phyloP scores from a whole-genome alignment of 2,329 filamentous ascomycete species.

The Beauveria asiatica region DNA sequence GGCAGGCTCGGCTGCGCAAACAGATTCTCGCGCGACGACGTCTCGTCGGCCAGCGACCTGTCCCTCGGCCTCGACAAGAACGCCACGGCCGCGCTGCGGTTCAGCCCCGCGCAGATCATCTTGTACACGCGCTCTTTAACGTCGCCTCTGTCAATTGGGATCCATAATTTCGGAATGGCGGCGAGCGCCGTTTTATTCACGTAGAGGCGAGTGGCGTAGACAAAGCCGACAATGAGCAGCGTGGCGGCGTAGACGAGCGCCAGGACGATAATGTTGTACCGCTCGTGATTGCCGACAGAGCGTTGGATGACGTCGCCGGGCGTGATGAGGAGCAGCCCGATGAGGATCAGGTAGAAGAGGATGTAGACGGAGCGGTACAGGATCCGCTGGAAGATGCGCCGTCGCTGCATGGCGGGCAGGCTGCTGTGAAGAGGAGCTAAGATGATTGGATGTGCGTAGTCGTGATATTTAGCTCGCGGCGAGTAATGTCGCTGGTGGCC shows the following conservation, averaged over 20 bases:
- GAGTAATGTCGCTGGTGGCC: background rate
- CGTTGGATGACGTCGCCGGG: conserved; percentile 76
- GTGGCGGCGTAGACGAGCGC: conserved; percentile 68
- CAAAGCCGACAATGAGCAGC: conserved; percentile 58
- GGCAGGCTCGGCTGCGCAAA: conserved; percentile 24
- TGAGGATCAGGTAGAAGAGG: conserved; percentile 63
- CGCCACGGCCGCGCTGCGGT: conserved; percentile 70
- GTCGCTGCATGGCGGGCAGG: conserved; percentile 24
- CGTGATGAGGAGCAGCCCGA: conserved; percentile 67
- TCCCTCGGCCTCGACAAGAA: conserved; percentile 63
- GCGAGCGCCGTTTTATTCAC: conserved; percentile 72
- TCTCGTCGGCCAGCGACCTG: background rate
- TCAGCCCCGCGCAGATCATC: conserved; percentile 65
- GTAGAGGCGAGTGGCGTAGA: conserved; percentile 80
- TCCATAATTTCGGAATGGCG: conserved; percentile 77
- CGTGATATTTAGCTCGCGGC: background rate
- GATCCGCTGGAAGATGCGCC: conserved; percentile 40
- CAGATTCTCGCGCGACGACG: conserved; percentile 7
- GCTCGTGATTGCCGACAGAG: conserved; percentile 55
- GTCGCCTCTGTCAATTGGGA: conserved; percentile 80
- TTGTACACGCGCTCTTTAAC: conserved; percentile 65
- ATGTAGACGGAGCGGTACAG: conserved; percentile 75
- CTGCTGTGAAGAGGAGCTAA: background rate
- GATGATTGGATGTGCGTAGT: background rate
- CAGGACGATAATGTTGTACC: conserved; percentile 78